phyloP scores from a whole-genome alignment of 306 rosid genomes.

The barrel medic (Medicago truncatula) region DNA sequence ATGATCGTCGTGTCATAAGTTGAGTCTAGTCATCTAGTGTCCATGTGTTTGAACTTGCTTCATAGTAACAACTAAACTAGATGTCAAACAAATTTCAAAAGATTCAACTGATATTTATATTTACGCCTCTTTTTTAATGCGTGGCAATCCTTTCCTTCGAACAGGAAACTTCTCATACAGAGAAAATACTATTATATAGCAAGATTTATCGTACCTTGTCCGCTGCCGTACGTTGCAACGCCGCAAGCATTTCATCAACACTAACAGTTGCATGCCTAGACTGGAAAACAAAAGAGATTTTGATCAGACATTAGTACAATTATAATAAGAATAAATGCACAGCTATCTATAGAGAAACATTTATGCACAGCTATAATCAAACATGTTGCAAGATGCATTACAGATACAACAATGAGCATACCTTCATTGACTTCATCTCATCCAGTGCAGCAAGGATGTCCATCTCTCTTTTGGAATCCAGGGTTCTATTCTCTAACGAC shows the following conservation, averaged over 20 bases:
- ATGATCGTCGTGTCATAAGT: background rate
- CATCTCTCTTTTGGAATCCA: constrained; percentile 81
- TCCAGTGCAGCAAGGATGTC: constrained; percentile 89
- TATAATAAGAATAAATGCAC: background rate
- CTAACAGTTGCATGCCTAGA: constrained; percentile 89
- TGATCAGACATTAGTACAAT: constrained; percentile 32
- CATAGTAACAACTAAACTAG: constrained; percentile 11
- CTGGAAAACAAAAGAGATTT: constrained; percentile 51
- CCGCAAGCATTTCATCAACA: constrained; percentile 86
- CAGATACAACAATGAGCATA: constrained; percentile 28
- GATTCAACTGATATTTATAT: background rate
- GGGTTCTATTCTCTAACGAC: constrained; percentile 82
- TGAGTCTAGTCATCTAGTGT: background rate
- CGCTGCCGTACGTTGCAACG: constrained; percentile 68
- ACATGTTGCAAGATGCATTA: background rate
- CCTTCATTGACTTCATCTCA: constrained; percentile 99
- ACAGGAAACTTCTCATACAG: constrained; percentile 2
- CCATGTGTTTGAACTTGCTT: background rate
- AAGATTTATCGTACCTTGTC: constrained; percentile 57
- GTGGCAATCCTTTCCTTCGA: constrained; percentile 9
- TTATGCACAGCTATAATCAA: background rate
- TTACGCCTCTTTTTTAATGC: background rate
- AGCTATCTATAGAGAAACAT: constrained; percentile 14
- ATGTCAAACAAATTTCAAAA: constrained; percentile 1
- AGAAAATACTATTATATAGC: constrained; percentile 29